A percentile compares a stretch with the other conserved stretches of the same genome.
Evolutionary conservation across 805 yeast genomes (phyloP).

Genomic region (Yamadazyma olivae): DNA sequence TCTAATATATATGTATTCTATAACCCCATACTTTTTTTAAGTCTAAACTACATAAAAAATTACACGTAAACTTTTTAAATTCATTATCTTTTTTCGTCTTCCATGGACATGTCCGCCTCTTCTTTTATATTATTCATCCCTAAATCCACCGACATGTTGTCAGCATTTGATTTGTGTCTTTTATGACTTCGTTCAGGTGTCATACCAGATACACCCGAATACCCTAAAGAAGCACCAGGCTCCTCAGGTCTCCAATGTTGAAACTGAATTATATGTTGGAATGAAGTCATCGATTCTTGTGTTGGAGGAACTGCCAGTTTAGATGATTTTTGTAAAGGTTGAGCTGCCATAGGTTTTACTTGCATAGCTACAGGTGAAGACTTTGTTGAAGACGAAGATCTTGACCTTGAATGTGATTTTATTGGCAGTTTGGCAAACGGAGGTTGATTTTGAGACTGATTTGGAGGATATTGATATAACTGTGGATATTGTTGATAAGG

Average conservation of each 20-base stretch:
- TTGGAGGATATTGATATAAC: conserved; percentile 3
- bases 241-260: conserved; percentile 56
- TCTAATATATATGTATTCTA: too few species aligned
- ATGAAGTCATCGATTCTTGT: conserved; percentile 44
- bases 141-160: conserved; percentile 29
- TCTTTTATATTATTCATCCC: conserved; percentile 6
- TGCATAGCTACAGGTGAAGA: conserved; percentile 28
- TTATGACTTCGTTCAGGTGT: conserved; percentile 23
- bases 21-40: too few species aligned
- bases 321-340: conserved; percentile 31
- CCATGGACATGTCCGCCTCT: conserved; percentile 12
- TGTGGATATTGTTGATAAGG: conserved; percentile 4
- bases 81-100: conserved; percentile 3
- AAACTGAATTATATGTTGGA: conserved; percentile 52
- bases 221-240: conserved; percentile 13
- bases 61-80: too few species aligned
- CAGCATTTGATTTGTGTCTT: conserved; percentile 31
- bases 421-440: conserved; percentile 2
- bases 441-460: too few species aligned
- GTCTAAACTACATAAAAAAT: too few species aligned
- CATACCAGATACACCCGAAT: conserved; percentile 8
- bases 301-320: conserved; percentile 29
- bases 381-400: conserved; percentile 2
- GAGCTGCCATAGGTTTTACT: conserved; percentile 42
- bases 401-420: conserved; percentile 22